Evolutionary conservation across 345 rosid genomes (phyloP), one percentile per base, ranked within the genome.

Genomic region (Firmiana major): DNA sequence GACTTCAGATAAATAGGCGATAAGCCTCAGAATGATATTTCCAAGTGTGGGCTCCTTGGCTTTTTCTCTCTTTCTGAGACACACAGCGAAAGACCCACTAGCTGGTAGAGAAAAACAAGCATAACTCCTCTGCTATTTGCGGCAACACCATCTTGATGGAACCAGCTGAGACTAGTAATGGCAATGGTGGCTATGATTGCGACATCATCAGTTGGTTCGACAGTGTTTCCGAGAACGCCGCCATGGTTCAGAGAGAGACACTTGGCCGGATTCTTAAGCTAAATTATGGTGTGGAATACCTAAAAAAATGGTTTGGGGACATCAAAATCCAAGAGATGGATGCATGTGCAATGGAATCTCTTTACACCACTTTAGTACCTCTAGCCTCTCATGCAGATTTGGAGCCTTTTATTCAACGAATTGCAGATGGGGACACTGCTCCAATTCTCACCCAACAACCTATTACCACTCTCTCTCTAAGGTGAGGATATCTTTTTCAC

Each of bases 361-460:
- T 92, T 48, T 95, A 82, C 84, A 87, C 88, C 51, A 87, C 89
- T 77, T 68, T 80, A 76, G 96, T 93, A 8, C 99, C 99, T 74
- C 83, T 93, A 59, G 96, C 80, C 45, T 91, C 97, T 71, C 98
- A 95, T 86, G 87, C 89, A 77, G 98, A 91, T 77, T 86, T 95
- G 57, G 96, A 91, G 86, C 94, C 97, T 65, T 89, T 84, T 54
- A 88, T 95, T 73, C 89, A 80, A 70, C 89, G 98, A 79, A 88
- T 95, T 82, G 97, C 96, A 16, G 96, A 89, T 63, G 99, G 99
- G 54, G 98, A 95, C 71, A 82, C 87, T 0, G 54, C 92, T 79
- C 90, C 94, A 55, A 43, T 93, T 66, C 96, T 95, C 75, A 95
- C 96, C 31, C 92, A 84, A 75, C 87, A 91, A 73, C 90, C 92